phyloP scores from a whole-genome alignment of 228 moss, liverwort and hornwort species.

The Sphagnum magellanicum region DNA sequence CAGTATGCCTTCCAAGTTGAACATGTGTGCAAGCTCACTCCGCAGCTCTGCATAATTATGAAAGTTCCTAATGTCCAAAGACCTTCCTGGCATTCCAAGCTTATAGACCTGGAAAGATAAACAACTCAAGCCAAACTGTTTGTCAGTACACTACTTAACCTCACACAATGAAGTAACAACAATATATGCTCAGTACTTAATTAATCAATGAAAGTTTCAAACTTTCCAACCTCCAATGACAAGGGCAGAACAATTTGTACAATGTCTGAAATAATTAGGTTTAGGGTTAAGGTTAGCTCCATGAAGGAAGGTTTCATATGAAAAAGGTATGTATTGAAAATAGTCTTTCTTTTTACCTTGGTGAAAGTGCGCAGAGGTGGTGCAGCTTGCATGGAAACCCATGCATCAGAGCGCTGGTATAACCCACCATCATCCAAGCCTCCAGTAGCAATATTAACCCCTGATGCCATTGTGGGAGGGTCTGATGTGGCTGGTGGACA shows the following conservation, averaged over 20 bases:
- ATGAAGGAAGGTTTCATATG: no score
- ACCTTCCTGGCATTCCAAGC: constrained; percentile 74
- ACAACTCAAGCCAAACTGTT: no score
- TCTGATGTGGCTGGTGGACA: constrained; percentile 53
- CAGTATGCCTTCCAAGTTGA: constrained; percentile 74
- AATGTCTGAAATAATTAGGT: no score
- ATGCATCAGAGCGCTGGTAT: constrained; percentile 38
- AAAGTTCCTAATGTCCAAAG: constrained; percentile 69
- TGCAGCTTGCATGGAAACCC: constrained; percentile 43
- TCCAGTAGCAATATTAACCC: constrained; percentile 25
- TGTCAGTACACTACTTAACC: no score
- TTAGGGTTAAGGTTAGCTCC: no score
- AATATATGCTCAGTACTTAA: no score
- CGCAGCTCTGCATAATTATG: constrained; percentile 63
- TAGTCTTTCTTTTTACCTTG: constrained; percentile 28
- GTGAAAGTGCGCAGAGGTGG: constrained; percentile 58
- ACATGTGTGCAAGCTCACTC: constrained; percentile 59
- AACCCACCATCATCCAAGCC: constrained; percentile 54
- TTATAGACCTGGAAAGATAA: constrained; percentile 54
- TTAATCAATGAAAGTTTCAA: no score
- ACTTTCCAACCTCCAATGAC: no score
- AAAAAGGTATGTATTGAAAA: no score
- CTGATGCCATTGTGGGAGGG: constrained; percentile 43
- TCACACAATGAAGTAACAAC: no score
- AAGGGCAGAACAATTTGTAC: no score